These are phyloP conservation scores for Calocera cornea DNA, from an alignment of 768 basidiomycete species.

Conservation along the genomic window DNA sequence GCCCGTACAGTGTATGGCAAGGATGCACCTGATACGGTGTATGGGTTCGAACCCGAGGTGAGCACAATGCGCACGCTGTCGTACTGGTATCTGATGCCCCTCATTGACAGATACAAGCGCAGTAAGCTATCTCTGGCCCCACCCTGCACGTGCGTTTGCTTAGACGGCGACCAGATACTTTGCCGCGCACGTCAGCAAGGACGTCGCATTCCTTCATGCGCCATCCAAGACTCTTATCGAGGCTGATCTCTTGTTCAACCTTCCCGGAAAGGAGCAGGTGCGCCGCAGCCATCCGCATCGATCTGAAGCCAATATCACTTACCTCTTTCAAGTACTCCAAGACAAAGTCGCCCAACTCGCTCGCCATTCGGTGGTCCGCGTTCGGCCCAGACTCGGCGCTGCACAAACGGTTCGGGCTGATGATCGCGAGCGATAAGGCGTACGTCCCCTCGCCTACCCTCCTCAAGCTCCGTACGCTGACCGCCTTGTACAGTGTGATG, in stretches of 20 bases:
- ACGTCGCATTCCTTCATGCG: constrained; percentile 32
- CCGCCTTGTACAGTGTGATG: constrained; percentile 15
- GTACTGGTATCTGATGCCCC: no score
- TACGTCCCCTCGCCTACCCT: constrained; percentile 15
- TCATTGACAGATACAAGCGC: background rate
- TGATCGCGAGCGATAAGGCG: constrained; percentile 24
- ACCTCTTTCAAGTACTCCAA: constrained; percentile 19
- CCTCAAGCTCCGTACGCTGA: background rate
- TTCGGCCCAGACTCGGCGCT: constrained; percentile 19
- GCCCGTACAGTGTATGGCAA: constrained; percentile 20
- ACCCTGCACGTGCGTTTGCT: background rate
- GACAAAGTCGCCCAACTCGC: constrained; percentile 8
- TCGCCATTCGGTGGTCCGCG: constrained; percentile 11
- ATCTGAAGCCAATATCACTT: background rate
- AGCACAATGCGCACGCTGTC: no score
- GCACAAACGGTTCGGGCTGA: constrained; percentile 20
- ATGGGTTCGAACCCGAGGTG: constrained; percentile 31
- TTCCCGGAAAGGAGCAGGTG: constrained; percentile 31
- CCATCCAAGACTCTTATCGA: constrained; percentile 29
- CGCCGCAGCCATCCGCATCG: background rate
- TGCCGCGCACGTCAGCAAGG: constrained; percentile 25
- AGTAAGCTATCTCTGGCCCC: background rate
- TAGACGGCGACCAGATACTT: constrained; percentile 18
- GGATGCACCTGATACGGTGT: constrained; percentile 24
- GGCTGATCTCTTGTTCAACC: constrained; percentile 35